Evolutionary conservation across 2,329 filamentous ascomycete genomes (phyloP), one percentile per base, ranked within the genome.

Genomic region (Trichophyton equinum): DNA sequence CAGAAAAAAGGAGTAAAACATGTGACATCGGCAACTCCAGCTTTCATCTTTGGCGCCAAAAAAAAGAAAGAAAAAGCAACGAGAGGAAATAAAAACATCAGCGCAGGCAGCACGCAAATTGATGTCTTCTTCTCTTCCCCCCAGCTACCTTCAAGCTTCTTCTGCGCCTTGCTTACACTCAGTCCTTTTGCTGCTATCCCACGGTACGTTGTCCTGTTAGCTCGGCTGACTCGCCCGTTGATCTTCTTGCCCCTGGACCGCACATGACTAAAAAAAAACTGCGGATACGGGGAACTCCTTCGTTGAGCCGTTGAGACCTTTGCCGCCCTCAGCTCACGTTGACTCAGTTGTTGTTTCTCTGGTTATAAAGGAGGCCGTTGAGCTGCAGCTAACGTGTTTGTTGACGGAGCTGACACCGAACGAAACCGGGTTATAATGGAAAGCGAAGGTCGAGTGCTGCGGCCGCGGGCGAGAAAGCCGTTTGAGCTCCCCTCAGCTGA

Each of bases 371-470:
- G 44, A 47, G 20, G 22, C 7, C 20, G 2, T 47, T 47, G 44
- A 25, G 44, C 44, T 25, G 20, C 44, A 47, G 44, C 44, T 47
- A 47, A 47, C 44, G 44, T 11, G 18, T 8, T 20, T 20, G 20
- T 47, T 13, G 20, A 22, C 44, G 25, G 44, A n/a, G 20, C 18
- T 20, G 9, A 22, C 44, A 47, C 42, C 9, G 20, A 47, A 22
- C 18, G 18, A 22, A 47, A 47, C 20, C 20, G 20, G 27, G 4
- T n/a, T 20, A 18, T 20, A 57, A 66, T 76, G 33, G 71, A 68
- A 44, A 64, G 69, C 9, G 25, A 60, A 56, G 40, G 51, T 33
- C 61, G 59, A 33, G 58, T 60, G 33, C 60, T 64, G 44, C 63
- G 63, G 22, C 55, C 63, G 18, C 63, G 63, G 25, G 56, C 51